Conservation (phyloP, 2,329 filamentous ascomycete species). For the Aspergillus sp. region DNA sequence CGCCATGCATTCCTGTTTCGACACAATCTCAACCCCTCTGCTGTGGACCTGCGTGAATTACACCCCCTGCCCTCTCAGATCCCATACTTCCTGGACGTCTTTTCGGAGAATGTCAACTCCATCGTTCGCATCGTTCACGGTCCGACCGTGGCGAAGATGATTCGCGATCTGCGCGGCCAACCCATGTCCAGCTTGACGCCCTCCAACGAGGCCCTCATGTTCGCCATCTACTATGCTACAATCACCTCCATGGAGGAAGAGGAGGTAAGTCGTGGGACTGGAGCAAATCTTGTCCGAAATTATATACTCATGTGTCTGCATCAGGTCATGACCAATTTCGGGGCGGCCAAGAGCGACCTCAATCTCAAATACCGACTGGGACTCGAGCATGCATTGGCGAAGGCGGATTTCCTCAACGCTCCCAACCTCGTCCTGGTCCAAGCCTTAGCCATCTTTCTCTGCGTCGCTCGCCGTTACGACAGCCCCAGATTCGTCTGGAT, state of each 20-base stretch:
- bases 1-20: background rate
- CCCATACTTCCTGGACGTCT: background rate
- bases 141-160: conserved; percentile 29
- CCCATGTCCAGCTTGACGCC: conserved; percentile 37
- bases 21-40: background rate
- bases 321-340: background rate
- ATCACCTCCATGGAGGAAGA: conserved; percentile 59
- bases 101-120: conserved; percentile 39
- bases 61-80: background rate
- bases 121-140: conserved; percentile 31
- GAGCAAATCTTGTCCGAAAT: background rate
- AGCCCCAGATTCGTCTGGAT: conserved; percentile 53
- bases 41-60: background rate
- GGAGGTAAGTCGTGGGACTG: conserved; percentile 43
- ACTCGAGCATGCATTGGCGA: background rate
- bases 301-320: background rate
- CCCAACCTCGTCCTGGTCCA: background rate
- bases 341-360: background rate
- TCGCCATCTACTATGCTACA: conserved; percentile 58
- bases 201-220: conserved; percentile 54
- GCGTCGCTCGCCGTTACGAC: conserved; percentile 19
- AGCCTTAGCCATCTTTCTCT: background rate
- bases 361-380: background rate
- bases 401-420: background rate
- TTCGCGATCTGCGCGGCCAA: conserved; percentile 34